Base-by-base conservation (phyloP, 2,329 filamentous ascomycete genomes). In the Neopestalotiopsis clavispora region DNA sequence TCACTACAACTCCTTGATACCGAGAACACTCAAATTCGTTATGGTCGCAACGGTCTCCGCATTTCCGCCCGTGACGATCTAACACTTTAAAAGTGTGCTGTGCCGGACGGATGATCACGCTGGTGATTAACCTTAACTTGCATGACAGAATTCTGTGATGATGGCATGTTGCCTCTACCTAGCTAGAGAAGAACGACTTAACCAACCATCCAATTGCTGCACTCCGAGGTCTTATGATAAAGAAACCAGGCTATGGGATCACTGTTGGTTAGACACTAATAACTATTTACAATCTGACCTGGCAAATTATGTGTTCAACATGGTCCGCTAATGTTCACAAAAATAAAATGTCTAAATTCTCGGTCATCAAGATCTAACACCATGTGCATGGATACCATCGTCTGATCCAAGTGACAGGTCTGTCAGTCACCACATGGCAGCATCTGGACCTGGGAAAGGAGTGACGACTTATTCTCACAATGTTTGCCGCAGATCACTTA, bases 401-500 rank as follows among this genome's bases (percentile, higher is more conserved):
- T 66, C 63, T 66, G 63, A 66, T 34, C 63, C 63, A 40, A 57
- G 40, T 38, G 28, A 66, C 45, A 57, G 40, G 32, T 28, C 63
- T 57, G 63, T 57, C 45, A 66, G 23, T 40, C 34, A 28, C 52
- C 45, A 57, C 45, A 58, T 40, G 20, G 30, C 38, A 52, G 0
- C 38, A 32, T 28, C 4, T 17, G 32, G 20, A 12, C 17, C 32
- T 14, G 7, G 40, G 23, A 10, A 49, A 66, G 49, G 58, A 45
- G 52, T 66, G 45, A 38, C 45, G 20, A 14, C 45, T 20, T 20
- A 32, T 40, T 9, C 13, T 59, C 20, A 67, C 52, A 38, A 1
- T 34, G 20, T 56, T 56, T 67, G 65, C 57, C 65, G 57, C 52
- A 32, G 65, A 67, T 67, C 65, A 59, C 28, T 59, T 10, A 45